phyloP scores from a whole-genome alignment of 306 rosid species.

The Cucumis melo region DNA sequence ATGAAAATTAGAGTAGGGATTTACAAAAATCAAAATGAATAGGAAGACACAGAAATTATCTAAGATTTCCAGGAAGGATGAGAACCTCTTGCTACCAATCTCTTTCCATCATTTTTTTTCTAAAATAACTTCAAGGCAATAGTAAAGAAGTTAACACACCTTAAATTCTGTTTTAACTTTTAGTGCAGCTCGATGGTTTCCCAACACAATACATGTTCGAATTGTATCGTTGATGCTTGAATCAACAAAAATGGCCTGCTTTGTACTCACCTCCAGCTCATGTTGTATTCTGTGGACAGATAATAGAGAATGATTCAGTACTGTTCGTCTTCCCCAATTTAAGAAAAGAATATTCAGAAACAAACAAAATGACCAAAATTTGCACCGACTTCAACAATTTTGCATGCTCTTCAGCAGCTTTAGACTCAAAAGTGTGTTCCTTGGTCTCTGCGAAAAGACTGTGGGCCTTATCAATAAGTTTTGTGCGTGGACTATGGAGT shows the following conservation, averaged over 20 bases:
- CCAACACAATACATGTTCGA: conserved; percentile 93
- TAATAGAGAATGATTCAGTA: conserved; percentile 1
- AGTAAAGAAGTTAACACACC: conserved; percentile 34
- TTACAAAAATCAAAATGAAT: not conserved
- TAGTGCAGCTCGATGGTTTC: conserved; percentile 85
- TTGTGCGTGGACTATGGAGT: conserved; percentile 89
- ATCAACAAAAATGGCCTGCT: conserved; percentile 97
- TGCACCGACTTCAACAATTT: conserved; percentile 54
- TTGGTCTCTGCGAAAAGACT: conserved; percentile 72
- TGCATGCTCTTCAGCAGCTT: conserved; percentile 98
- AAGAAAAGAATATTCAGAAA: not conserved
- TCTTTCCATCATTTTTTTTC: not conserved
- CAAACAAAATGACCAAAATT: not conserved
- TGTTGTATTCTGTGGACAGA: conserved; percentile 58
- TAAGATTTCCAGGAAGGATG: not conserved
- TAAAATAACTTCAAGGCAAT: not conserved
- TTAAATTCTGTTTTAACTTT: conserved; percentile 91
- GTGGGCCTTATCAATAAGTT: conserved; percentile 67
- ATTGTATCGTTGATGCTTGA: conserved; percentile 93
- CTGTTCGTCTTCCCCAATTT: not conserved
- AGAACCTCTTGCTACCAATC: not conserved
- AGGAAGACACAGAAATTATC: not conserved
- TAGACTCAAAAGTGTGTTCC: conserved; percentile 78
- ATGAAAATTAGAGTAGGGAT: conserved; percentile 6
- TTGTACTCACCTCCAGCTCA: conserved; percentile 76